A percentile compares a stretch with the other conserved stretches of the same genome.
Evolutionary conservation across 192 early-diverging fungal genomes (phyloP).

Genomic region (Chytriomyces confervae): DNA sequence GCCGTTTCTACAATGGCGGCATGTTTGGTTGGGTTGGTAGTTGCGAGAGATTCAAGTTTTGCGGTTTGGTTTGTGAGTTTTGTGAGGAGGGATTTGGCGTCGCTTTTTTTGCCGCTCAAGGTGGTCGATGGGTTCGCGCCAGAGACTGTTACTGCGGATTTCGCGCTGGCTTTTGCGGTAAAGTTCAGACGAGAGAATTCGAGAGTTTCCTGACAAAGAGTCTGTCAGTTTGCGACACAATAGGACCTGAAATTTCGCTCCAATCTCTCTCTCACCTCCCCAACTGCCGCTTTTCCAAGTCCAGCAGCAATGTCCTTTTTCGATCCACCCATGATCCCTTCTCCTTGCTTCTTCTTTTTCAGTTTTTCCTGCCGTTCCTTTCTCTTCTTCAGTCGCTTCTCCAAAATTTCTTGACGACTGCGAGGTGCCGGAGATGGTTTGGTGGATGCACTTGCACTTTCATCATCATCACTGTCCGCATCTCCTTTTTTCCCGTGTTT

Average conservation of each 20-base stretch:
- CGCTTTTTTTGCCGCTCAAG: slow-evolving; percentile 8
- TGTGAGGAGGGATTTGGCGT: slow-evolving; percentile 37
- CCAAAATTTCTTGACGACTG: slow-evolving; percentile 76
- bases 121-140: neutral
- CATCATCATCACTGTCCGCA: neutral
- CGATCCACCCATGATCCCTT: slow-evolving; percentile 41
- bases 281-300: slow-evolving; percentile 24
- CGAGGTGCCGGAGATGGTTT: slow-evolving; percentile 38
- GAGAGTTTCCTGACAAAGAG: slow-evolving; percentile 3
- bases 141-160: slow-evolving; percentile 7
- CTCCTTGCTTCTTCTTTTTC: slow-evolving; percentile 65
- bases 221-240: too few species aligned
- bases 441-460: neutral
- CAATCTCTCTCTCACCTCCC: slow-evolving; percentile 6
- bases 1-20: slow-evolving; percentile 72
- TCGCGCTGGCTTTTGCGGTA: slow-evolving; percentile 27
- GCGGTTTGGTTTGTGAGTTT: slow-evolving; percentile 73
- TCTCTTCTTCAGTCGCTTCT: slow-evolving; percentile 69
- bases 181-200: slow-evolving; percentile 40
- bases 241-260: neutral
- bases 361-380: slow-evolving; percentile 66
- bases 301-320: slow-evolving; percentile 51
- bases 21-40: slow-evolving; percentile 65
- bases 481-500: slow-evolving; percentile 23
- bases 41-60: slow-evolving; percentile 76